Conservation (phyloP, 495 filamentous ascomycete genomes). For the Daldinia loculata region DNA sequence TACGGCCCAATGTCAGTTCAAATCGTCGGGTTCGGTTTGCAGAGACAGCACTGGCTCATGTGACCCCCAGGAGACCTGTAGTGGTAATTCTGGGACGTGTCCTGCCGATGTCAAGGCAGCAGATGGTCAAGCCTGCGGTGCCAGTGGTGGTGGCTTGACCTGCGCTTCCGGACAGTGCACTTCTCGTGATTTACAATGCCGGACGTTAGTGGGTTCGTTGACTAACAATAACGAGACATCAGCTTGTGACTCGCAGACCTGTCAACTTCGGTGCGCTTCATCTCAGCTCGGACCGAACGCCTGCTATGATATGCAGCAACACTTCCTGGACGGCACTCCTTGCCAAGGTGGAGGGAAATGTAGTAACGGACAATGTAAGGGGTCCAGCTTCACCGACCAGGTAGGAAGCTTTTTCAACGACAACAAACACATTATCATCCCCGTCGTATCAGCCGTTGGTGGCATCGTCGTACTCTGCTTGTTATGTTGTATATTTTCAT, state of each 20-base stretch:
- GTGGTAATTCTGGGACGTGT: slow-evolving; percentile 75
- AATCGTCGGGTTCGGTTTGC: slow-evolving; percentile 73
- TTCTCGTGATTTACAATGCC: slow-evolving; percentile 89
- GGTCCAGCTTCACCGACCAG: slow-evolving; percentile 66
- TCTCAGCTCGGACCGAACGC: slow-evolving; percentile 69
- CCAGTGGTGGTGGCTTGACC: slow-evolving; percentile 62
- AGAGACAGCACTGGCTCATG: slow-evolving; percentile 79
- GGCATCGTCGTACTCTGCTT: slow-evolving; percentile 70
- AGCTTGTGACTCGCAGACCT: slow-evolving; percentile 78
- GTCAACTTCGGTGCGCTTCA: slow-evolving; percentile 78
- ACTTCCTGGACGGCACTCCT: slow-evolving; percentile 92
- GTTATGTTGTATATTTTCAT: slow-evolving; percentile 64
- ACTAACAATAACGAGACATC: slow-evolving; percentile 79
- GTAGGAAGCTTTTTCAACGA: slow-evolving; percentile 72
- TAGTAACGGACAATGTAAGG: slow-evolving; percentile 74
- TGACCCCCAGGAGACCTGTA: slow-evolving; percentile 85
- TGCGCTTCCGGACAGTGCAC: slow-evolving; percentile 97
- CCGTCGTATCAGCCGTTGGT: slow-evolving; percentile 72
- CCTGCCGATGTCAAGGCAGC: slow-evolving; percentile 72
- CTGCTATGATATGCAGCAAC: slow-evolving; percentile 83
- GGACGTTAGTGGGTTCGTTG: slow-evolving; percentile 82
- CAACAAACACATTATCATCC: slow-evolving; percentile 80
- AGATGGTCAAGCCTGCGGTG: slow-evolving; percentile 75
- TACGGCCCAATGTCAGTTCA: slow-evolving; percentile 73
- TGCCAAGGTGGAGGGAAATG: slow-evolving; percentile 86